Conservation (phyloP, 768 basidiomycete genomes). For the Exsudoporus frostii region DNA sequence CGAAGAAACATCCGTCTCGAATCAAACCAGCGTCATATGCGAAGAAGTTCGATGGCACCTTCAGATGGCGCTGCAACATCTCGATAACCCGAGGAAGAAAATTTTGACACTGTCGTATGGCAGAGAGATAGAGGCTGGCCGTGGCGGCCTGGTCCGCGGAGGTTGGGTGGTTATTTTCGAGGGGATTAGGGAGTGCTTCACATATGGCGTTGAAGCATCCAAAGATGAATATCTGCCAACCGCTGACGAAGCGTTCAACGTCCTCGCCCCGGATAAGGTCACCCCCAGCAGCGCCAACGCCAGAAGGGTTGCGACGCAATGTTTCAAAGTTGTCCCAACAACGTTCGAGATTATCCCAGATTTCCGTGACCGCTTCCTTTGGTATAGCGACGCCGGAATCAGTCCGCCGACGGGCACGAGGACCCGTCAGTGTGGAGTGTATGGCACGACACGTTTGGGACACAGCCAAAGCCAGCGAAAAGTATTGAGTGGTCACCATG, state of each 20-base stretch:
- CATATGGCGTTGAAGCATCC: conserved; percentile 89
- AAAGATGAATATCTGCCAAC: conserved; percentile 92
- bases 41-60: conserved; percentile 53
- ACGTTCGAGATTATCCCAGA: conserved; percentile 81
- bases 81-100: conserved; percentile 50
- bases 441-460: conserved; percentile 75
- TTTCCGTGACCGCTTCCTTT: conserved; percentile 61
- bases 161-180: conserved; percentile 43
- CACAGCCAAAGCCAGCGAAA: conserved; percentile 70
- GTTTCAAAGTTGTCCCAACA: conserved; percentile 84
- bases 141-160: conserved; percentile 47
- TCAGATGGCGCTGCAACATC: conserved; percentile 51
- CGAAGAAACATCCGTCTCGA: conserved; percentile 88
- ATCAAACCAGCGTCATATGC: conserved; percentile 83
- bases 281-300: conserved; percentile 38
- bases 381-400: conserved; percentile 54
- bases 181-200: conserved; percentile 55
- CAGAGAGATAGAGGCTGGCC: conserved; percentile 45
- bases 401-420: conserved; percentile 59
- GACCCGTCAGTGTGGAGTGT: conserved; percentile 75
- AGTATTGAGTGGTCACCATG: conserved; percentile 54
- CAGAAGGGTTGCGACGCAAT: conserved; percentile 46
- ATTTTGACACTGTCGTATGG: conserved; percentile 45
- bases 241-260: conserved; percentile 67
- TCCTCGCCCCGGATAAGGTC: conserved; percentile 46